These are phyloP conservation scores for Auriscalpium orientale DNA, from an alignment of 768 basidiomycete species.

Conservation along the genomic window DNA sequence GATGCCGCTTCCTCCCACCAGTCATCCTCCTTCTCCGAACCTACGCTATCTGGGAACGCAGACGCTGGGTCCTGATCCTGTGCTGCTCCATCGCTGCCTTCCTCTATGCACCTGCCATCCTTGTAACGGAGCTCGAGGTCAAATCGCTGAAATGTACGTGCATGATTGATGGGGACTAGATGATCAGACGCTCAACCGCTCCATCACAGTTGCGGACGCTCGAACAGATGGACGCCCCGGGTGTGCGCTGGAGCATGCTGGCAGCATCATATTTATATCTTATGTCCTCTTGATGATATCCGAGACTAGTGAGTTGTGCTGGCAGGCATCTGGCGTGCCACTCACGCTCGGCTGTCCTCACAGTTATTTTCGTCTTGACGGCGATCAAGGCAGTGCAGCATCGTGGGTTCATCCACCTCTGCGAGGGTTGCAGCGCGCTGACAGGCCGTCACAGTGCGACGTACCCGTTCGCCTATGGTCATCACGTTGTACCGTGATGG, in stretches of 20 bases:
- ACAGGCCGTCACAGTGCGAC: slow-evolving; percentile 22
- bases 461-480: slow-evolving; percentile 30
- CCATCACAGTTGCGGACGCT: too few relatives aligned
- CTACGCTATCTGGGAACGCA: slow-evolving; percentile 37
- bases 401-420: slow-evolving; percentile 21
- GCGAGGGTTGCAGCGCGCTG: too few relatives aligned
- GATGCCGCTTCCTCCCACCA: slow-evolving; percentile 5
- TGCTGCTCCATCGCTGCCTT: slow-evolving; percentile 23
- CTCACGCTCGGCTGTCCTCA: background rate
- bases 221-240: background rate
- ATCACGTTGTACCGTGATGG: slow-evolving; percentile 34
- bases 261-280: background rate
- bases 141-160: background rate
- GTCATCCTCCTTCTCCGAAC: slow-evolving; percentile 36
- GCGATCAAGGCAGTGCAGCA: slow-evolving; percentile 30
- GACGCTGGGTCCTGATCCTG: slow-evolving; percentile 25
- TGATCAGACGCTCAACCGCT: too few relatives aligned
- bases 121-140: background rate
- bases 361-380: slow-evolving; percentile 33
- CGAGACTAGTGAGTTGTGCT: slow-evolving; percentile 30
- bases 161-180: background rate
- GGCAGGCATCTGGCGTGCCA: background rate
- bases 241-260: background rate
- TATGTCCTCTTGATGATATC: slow-evolving; percentile 29
- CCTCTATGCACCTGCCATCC: background rate